phyloP scores from a whole-genome alignment of 2,329 filamentous ascomycete species.

The Colletotrichum euphorbiae region DNA sequence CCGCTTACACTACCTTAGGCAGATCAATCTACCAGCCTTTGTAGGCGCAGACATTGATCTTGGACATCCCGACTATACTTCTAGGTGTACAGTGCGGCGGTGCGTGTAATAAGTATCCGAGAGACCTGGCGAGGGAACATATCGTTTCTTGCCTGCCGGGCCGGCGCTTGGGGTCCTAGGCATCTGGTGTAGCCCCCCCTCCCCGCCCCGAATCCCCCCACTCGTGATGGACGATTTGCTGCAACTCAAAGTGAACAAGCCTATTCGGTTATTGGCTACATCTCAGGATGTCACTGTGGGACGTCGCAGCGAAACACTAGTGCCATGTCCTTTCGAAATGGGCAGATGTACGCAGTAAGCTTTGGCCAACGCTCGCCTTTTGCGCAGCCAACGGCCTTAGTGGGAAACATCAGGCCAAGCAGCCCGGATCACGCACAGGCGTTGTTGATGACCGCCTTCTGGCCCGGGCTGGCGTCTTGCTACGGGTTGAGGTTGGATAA shows the following conservation, averaged over 20 bases:
- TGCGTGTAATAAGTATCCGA: conserved; percentile 21
- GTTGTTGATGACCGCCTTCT: conserved; percentile 21
- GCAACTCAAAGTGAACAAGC: conserved; percentile 37
- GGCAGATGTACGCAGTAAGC: conserved; percentile 37
- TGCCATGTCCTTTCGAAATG: conserved; percentile 27
- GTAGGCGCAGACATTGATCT: conserved; percentile 23
- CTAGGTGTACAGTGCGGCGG: conserved; percentile 5
- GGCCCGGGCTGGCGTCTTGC: conserved; percentile 21
- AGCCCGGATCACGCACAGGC: conserved; percentile 21
- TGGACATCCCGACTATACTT: conserved; percentile 5
- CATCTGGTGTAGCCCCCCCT: conserved; percentile 22
- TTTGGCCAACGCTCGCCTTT: conserved; percentile 32
- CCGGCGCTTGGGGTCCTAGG: conserved; percentile 22
- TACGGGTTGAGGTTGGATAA: conserved; percentile 12
- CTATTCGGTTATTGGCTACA: conserved; percentile 27
- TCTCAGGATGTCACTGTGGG: conserved; percentile 33
- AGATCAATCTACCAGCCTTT: conserved; percentile 33
- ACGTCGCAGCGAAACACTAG: conserved; percentile 40
- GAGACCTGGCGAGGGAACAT: conserved; percentile 16
- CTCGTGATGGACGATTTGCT: conserved; percentile 28
- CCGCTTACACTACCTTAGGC: conserved; percentile 29
- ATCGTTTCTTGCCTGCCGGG: conserved; percentile 33
- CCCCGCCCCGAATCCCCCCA: conserved; percentile 6
- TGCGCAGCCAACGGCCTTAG: conserved; percentile 21
- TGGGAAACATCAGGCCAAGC: conserved; percentile 29